phyloP scores from a whole-genome alignment of 495 filamentous ascomycete genomes.

The Xeromyces bisporus region DNA sequence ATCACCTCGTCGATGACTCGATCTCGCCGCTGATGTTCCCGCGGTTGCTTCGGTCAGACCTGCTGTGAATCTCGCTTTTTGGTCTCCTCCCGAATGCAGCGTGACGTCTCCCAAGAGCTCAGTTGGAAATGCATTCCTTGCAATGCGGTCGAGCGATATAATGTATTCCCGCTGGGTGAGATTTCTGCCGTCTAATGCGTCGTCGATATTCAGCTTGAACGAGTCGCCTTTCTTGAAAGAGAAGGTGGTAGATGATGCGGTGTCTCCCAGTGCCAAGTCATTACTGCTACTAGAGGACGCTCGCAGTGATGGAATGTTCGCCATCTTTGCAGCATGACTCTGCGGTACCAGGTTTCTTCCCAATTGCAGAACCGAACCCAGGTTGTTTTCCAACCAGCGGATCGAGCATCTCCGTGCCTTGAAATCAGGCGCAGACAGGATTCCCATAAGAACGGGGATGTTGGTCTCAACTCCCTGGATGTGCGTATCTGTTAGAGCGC shows the following conservation, averaged over 20 bases:
- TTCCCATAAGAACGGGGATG: slow-evolving; percentile 33
- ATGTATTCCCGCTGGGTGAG: slow-evolving; percentile 23
- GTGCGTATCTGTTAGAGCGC: slow-evolving; percentile 35
- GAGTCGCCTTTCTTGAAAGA: slow-evolving; percentile 36
- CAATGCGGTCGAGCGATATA: slow-evolving; percentile 33
- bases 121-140: slow-evolving; percentile 41
- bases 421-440: slow-evolving; percentile 34
- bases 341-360: slow-evolving; percentile 4
- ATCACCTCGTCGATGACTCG: slow-evolving; percentile 34
- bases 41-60: slow-evolving; percentile 31
- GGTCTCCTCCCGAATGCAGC: slow-evolving; percentile 13
- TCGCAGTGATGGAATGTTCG: too few relatives aligned
- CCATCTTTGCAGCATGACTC: neutral
- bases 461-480: slow-evolving; percentile 41
- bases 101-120: slow-evolving; percentile 40
- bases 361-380: slow-evolving; percentile 20
- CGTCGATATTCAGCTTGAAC: slow-evolving; percentile 4
- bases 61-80: slow-evolving; percentile 18
- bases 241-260: slow-evolving; percentile 17
- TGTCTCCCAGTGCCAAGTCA: slow-evolving; percentile 1
- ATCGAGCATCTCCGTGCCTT: slow-evolving; percentile 29
- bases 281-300: neutral
- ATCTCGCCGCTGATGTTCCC: slow-evolving; percentile 28
- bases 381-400: slow-evolving; percentile 37
- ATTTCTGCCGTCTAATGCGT: too few relatives aligned